A percentile compares a stretch with the other conserved stretches of the same genome.
Evolutionary conservation across 495 filamentous ascomycete species (phyloP).

Genomic region (Apiosordaria backusii): DNA sequence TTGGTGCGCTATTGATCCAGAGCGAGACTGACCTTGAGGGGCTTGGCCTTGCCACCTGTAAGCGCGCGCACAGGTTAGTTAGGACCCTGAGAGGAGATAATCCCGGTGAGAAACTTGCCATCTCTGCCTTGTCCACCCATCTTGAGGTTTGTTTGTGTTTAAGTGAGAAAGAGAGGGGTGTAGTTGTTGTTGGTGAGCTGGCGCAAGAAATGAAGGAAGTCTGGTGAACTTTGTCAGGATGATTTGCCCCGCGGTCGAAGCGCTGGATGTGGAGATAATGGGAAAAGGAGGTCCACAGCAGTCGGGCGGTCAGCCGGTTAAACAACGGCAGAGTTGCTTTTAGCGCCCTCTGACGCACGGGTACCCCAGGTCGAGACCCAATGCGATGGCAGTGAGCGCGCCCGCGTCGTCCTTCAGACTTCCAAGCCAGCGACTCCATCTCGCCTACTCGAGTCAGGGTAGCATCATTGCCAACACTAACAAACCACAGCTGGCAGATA

Average conservation of each 20-base stretch:
- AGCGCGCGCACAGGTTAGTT: slow-evolving; percentile 15
- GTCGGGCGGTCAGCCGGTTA: slow-evolving; percentile 15
- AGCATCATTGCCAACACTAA: not conserved
- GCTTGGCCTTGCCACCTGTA: slow-evolving; percentile 80
- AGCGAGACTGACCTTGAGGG: slow-evolving; percentile 55
- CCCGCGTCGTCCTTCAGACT: not conserved
- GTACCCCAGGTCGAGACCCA: not conserved
- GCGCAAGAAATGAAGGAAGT: slow-evolving; percentile 6
- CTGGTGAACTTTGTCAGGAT: not conserved
- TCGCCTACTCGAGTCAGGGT: not conserved
- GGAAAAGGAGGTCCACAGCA: not conserved
- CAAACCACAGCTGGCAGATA: not conserved
- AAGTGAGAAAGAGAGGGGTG: slow-evolving; percentile 1
- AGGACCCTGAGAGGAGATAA: not conserved
- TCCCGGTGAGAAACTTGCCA: slow-evolving; percentile 39
- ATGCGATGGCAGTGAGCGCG: not conserved
- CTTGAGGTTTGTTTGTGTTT: slow-evolving; percentile 16
- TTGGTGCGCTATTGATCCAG: not conserved
- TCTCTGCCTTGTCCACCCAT: slow-evolving; percentile 71
- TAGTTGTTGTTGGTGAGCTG: not conserved
- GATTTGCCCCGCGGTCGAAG: slow-evolving; percentile 18
- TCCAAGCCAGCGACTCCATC: not conserved
- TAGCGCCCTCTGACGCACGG: not conserved
- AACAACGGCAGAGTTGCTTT: slow-evolving; percentile 9
- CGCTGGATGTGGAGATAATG: not conserved